Evolutionary conservation across 768 basidiomycete species (phyloP).

Genomic region (Rhodosporidiobolus odoratus): DNA sequence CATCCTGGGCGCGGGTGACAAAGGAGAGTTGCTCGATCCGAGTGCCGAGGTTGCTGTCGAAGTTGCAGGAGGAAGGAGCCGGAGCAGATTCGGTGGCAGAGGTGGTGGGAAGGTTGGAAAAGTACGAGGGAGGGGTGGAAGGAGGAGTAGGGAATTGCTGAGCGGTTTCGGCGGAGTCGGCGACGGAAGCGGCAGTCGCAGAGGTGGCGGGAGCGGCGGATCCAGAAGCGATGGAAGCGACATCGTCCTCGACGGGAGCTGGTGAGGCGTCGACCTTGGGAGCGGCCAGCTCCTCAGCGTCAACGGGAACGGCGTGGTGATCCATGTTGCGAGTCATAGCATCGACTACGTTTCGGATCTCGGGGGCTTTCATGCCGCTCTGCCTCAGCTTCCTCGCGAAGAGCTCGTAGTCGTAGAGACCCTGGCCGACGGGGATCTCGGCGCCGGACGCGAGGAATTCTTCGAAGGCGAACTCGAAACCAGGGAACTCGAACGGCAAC

Average conservation of each 20-base stretch:
- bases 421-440: constrained; percentile 3
- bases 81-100: constrained; percentile 4
- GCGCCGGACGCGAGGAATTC: constrained; percentile 35
- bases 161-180: not conserved
- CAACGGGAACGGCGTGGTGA: not conserved
- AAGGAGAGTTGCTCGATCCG: constrained; percentile 9
- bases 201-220: constrained; percentile 23
- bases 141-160: constrained; percentile 24
- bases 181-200: constrained; percentile 3
- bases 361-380: not conserved
- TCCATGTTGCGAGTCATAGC: constrained; percentile 11
- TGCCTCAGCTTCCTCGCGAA: constrained; percentile 15
- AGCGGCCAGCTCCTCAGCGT: not conserved
- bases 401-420: constrained; percentile 15
- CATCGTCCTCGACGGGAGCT: constrained; percentile 12
- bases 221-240: constrained; percentile 13
- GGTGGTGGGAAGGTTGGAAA: constrained; percentile 29
- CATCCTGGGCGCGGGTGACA: not conserved
- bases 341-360: constrained; percentile 9
- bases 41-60: constrained; percentile 14
- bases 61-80: constrained; percentile 3
- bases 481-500: constrained; percentile 27
- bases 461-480: constrained; percentile 33
- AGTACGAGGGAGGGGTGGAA: constrained; percentile 27
- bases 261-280: not conserved